Base-by-base conservation (phyloP, 176 grass and related monocot species). In the Cymbopogon citratus region DNA sequence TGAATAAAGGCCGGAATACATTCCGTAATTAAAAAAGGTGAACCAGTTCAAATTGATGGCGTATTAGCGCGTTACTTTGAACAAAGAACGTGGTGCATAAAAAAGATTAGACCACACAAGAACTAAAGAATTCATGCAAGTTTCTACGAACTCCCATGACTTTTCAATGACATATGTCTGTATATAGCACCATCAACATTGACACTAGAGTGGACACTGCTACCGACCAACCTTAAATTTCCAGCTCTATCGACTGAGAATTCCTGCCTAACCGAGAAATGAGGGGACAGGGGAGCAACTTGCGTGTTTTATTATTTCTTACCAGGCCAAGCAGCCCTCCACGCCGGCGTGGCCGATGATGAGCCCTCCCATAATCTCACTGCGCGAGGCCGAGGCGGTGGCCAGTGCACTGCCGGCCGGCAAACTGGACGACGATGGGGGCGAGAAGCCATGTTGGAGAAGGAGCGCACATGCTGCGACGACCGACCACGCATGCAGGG, bases 401-500 rank as follows among this genome's bases (percentile, higher is more conserved):
- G 44, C 4, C 4, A 15, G 2, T 6, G 35, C 5, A 10, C 13
- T 33, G 31, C 14, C 46, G 16, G 18, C 51, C 51, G 51, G 51
- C 6, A 19, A 54, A 54, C 51, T 54, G 31, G 56, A 60, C n/a
- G 66, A 86, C 19, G 60, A 28, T 28, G 1, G 76, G 85, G 70
- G 89, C 63, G 85, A 87, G 85, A 87, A 87, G n/a, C 75, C 89
- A 75, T 84, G 89, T 14, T 87, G 89, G 89, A 91, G 89, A 80
- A 83, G 89, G 85, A 87, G 81, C 76, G 80, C 89, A 90, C 84
- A n/a, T 87, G 84, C 84, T 83, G 49, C 79, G 31, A 57, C 33
- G 25, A 57, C 12, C 33, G 25, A 57, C 12, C 11, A 7, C 13
- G 18, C 24, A 25, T 6, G 48, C 24, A 7, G 12, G n/a, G n/a